Conservation (phyloP, 2,329 filamentous ascomycete genomes). For the Penicillium sp. region DNA sequence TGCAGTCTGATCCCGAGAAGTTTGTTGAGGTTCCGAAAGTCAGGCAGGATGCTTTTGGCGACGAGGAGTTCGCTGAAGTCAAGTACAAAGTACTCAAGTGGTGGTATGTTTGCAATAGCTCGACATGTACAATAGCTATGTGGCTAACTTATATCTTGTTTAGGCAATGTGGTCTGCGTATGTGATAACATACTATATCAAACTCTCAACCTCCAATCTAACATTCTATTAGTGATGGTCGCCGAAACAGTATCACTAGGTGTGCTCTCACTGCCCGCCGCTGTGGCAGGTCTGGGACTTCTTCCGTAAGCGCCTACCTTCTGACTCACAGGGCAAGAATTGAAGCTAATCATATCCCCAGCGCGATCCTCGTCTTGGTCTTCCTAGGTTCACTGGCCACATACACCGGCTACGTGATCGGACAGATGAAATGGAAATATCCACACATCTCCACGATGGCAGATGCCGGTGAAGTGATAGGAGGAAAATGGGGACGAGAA, state of each 20-base stretch:
- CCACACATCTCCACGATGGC: slow-evolving; percentile 65
- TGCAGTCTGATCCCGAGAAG: slow-evolving; percentile 23
- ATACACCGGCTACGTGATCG: slow-evolving; percentile 62
- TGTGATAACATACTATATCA: slow-evolving; percentile 4
- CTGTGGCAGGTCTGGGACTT: slow-evolving; percentile 53
- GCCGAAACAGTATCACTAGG: slow-evolving; percentile 60
- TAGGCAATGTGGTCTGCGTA: slow-evolving; percentile 45
- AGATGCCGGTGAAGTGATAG: slow-evolving; percentile 63
- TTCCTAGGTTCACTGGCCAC: slow-evolving; percentile 54
- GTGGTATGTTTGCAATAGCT: slow-evolving; percentile 30
- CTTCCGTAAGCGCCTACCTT: slow-evolving; percentile 43
- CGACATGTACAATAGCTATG: not conserved
- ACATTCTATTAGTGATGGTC: slow-evolving; percentile 48
- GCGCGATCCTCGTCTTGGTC: slow-evolving; percentile 54
- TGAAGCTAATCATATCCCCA: slow-evolving; percentile 18
- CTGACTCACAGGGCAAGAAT: not conserved
- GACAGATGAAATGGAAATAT: slow-evolving; percentile 56
- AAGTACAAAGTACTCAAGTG: slow-evolving; percentile 53
- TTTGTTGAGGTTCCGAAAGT: slow-evolving; percentile 12
- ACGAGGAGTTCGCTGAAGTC: slow-evolving; percentile 43
- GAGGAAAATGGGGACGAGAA: slow-evolving; percentile 60
- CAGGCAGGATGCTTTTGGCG: slow-evolving; percentile 37
- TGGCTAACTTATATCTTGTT: not conserved
- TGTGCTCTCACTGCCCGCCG: slow-evolving; percentile 55
- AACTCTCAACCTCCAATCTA: not conserved